Percentiles rank a stretch among this genome's conserved stretches.
phyloP scores from a whole-genome alignment of 2,329 filamentous ascomycete species.

The Clarireedia monteithiana region DNA sequence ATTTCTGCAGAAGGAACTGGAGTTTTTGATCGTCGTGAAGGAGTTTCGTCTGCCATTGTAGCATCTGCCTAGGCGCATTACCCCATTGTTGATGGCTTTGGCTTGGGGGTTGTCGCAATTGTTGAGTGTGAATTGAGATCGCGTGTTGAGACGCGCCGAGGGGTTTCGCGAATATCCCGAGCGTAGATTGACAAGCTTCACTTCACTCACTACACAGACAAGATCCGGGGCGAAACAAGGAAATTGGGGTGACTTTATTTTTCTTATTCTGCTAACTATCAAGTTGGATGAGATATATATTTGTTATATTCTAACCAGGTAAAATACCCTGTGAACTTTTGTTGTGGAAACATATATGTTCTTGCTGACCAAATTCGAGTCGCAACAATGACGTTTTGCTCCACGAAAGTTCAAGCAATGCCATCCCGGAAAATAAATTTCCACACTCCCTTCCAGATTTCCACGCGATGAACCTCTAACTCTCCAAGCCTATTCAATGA shows the following conservation, averaged over 20 bases:
- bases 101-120: not conserved
- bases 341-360: not conserved
- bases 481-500: slow-evolving; percentile 12
- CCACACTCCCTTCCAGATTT: not conserved
- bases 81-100: not conserved
- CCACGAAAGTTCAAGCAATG: not conserved
- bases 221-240: not conserved
- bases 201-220: not conserved
- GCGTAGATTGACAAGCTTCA: not conserved
- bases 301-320: not conserved
- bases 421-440: slow-evolving; percentile 2
- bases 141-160: slow-evolving; percentile 3
- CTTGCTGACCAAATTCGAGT: slow-evolving; percentile 2
- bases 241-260: not conserved
- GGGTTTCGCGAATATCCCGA: not conserved
- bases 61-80: not conserved
- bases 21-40: slow-evolving; percentile 6
- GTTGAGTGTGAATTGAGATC: not conserved
- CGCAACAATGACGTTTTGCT: slow-evolving; percentile 7
- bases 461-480: not conserved
- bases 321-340: not conserved
- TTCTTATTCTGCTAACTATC: too few species aligned
- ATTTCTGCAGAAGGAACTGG: slow-evolving; percentile 26
- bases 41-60: slow-evolving; percentile 6
- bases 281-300: not conserved